A percentile compares a stretch with the other conserved stretches of the same genome.
These are phyloP conservation scores for Leptoxyphium fumago DNA, from an alignment of 2,329 filamentous ascomycete genomes.

Conservation along the genomic window DNA sequence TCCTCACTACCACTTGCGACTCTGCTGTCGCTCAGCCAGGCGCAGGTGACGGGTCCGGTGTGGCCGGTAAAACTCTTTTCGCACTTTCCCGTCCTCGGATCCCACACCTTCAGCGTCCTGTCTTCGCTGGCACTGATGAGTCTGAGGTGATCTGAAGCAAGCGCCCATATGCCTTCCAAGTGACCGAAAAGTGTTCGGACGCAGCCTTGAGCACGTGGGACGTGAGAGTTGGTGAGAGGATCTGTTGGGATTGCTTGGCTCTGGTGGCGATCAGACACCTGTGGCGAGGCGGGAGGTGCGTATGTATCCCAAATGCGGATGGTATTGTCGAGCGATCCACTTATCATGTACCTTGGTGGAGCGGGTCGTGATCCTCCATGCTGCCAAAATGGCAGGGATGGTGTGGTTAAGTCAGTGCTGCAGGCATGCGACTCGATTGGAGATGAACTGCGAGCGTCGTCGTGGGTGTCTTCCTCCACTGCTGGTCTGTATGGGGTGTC, in stretches of 20 bases:
- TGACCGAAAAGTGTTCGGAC: conserved; percentile 93
- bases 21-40: conserved; percentile 75
- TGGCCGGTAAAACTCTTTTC: conserved; percentile 88
- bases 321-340: conserved; percentile 78
- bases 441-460: conserved; percentile 11
- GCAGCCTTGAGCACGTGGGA: conserved; percentile 38
- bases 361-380: conserved; percentile 48
- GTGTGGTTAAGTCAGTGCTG: conserved; percentile 1
- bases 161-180: conserved; percentile 87
- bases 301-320: conserved; percentile 81
- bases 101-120: conserved; percentile 91
- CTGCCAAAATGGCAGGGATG: conserved; percentile 39
- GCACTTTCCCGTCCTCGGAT: conserved; percentile 78
- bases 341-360: conserved; percentile 83
- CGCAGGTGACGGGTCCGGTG: conserved; percentile 79
- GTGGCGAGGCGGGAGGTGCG: conserved; percentile 5
- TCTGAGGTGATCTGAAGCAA: conserved; percentile 76
- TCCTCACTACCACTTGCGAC: conserved; percentile 91
- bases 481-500: conserved; percentile 32
- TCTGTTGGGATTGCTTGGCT: conserved; percentile 14
- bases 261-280: conserved; percentile 2
- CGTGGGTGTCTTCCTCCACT: background rate
- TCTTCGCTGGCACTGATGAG: conserved; percentile 86
- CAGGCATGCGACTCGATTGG: conserved; percentile 2
- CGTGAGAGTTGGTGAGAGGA: conserved; percentile 20